Conservation (phyloP, 2,329 filamentous ascomycete species). For the Trichoderma polysporum region DNA sequence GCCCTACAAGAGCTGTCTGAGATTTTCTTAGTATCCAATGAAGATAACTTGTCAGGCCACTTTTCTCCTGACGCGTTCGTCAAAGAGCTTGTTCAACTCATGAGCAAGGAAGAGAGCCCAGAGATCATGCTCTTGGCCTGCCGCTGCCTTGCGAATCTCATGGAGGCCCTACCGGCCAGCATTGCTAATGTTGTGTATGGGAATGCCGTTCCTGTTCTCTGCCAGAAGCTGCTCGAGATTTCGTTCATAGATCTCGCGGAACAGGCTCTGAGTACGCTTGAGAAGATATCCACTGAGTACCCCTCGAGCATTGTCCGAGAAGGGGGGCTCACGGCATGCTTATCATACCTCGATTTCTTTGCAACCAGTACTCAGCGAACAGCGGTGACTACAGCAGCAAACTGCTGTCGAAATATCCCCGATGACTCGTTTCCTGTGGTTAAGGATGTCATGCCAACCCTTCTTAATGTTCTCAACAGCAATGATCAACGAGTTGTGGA, state of each 20-base stretch:
- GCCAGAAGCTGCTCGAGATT: constrained; percentile 92
- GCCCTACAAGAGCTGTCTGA: constrained; percentile 92
- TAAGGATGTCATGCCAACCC: constrained; percentile 92
- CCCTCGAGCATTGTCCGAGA: constrained; percentile 93
- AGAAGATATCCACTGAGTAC: constrained; percentile 97
- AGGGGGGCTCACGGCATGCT: constrained; percentile 90
- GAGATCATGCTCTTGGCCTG: constrained; percentile 98
- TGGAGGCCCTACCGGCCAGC: constrained; percentile 92
- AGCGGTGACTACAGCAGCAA: constrained; percentile 94
- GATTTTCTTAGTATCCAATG: constrained; percentile 88
- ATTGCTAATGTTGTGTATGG: constrained; percentile 96
- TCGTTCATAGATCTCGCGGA: constrained; percentile 97
- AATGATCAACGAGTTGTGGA: constrained; percentile 96
- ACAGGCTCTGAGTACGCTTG: constrained; percentile 91
- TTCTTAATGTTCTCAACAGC: constrained; percentile 85
- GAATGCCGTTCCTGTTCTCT: constrained; percentile 91
- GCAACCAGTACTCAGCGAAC: constrained; percentile 95
- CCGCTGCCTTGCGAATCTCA: constrained; percentile 91
- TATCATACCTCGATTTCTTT: constrained; percentile 96
- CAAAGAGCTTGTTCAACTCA: constrained; percentile 86
- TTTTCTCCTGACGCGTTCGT: constrained; percentile 94
- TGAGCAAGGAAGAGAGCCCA: constrained; percentile 93
- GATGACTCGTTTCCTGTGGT: constrained; percentile 91
- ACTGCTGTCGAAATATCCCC: constrained; percentile 95
- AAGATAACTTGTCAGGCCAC: constrained; percentile 92